These are phyloP conservation scores for Iberis amara DNA, from an alignment of 441 rosid genomes.

Conservation along the genomic window DNA sequence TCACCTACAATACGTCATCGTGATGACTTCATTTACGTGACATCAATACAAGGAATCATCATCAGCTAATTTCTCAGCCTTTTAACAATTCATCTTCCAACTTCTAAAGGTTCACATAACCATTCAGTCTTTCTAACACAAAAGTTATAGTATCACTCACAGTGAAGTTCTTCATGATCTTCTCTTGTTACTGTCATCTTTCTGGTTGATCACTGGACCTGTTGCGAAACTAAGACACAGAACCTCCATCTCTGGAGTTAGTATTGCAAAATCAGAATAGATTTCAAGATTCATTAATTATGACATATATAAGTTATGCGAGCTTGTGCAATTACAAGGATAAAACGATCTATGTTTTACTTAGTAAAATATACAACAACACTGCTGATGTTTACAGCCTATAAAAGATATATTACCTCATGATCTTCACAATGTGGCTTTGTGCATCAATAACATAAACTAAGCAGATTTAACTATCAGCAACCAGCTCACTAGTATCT, in stretches of 20 bases:
- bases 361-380: conserved; percentile 13
- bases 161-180: conserved; percentile 8
- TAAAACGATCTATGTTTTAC: conserved; percentile 17
- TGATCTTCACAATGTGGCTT: conserved; percentile 3
- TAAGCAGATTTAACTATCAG: conserved; percentile 13
- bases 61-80: not conserved
- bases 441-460: not conserved
- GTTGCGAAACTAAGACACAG: not conserved
- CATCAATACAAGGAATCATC: not conserved
- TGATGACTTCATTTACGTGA: conserved; percentile 16
- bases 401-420: conserved; percentile 7
- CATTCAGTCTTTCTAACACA: not conserved
- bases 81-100: conserved; percentile 18
- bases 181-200: conserved; percentile 20
- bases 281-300: not conserved
- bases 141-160: conserved; percentile 4
- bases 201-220: conserved; percentile 14
- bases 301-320: conserved; percentile 12
- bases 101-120: conserved; percentile 3
- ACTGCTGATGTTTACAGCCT: conserved; percentile 9
- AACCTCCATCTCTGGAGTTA: conserved; percentile 19
- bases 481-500: conserved; percentile 31
- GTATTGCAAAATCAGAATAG: conserved; percentile 1
- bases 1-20: conserved; percentile 18
- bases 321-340: conserved; percentile 22